These are phyloP conservation scores for Exophiala sideris DNA, from an alignment of 2,329 filamentous ascomycete species.

Conservation along the genomic window DNA sequence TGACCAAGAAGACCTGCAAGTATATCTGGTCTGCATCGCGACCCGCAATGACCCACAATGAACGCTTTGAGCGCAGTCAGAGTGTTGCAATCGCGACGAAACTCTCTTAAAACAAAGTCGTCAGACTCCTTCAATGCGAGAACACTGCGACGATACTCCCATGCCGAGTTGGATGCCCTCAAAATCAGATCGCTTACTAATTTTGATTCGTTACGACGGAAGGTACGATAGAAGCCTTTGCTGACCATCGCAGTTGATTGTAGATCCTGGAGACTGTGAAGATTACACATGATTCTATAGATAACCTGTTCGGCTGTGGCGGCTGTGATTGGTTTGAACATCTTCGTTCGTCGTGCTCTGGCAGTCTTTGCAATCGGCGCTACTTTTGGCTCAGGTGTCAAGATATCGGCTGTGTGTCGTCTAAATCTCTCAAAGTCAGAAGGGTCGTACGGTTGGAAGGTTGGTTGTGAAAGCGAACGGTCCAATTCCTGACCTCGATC, in stretches of 20 bases:
- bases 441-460: not conserved
- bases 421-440: not conserved
- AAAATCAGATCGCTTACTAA: constrained; percentile 25
- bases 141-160: constrained; percentile 25
- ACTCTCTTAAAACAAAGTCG: constrained; percentile 24
- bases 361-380: not conserved
- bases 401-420: constrained; percentile 9
- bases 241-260: constrained; percentile 25
- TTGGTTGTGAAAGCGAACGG: constrained; percentile 13
- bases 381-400: not conserved
- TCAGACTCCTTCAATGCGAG: constrained; percentile 18
- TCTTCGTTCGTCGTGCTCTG: not conserved
- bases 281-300: constrained; percentile 24
- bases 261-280: constrained; percentile 20
- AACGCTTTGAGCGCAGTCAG: constrained; percentile 54
- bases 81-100: constrained; percentile 47
- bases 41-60: constrained; percentile 55
- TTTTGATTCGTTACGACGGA: constrained; percentile 25
- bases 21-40: constrained; percentile 56
- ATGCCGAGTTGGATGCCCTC: constrained; percentile 24
- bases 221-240: constrained; percentile 26
- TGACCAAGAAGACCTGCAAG: constrained; percentile 51
- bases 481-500: constrained; percentile 7
- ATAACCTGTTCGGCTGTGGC: constrained; percentile 24
- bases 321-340: constrained; percentile 19